Evolutionary conservation across 345 rosid species (phyloP), one percentile per base, ranked within the genome.

Genomic region (Bretschneidera sinensis): DNA sequence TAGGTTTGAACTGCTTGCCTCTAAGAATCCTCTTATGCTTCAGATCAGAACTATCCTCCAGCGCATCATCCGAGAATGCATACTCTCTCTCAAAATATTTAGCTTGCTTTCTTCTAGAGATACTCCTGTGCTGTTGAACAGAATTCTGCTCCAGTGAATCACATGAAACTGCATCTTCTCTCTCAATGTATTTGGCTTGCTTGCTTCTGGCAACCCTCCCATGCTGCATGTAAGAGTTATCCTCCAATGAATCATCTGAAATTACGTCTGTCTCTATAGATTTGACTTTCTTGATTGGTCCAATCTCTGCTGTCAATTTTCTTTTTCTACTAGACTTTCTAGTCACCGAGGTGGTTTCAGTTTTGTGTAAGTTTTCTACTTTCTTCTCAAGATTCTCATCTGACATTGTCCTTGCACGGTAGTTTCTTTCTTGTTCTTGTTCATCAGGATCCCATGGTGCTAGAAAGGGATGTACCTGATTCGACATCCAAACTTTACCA

Each of bases 401-500:
- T 21, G 73, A 51, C 23, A 68, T 55, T 53, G 31, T 65, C 73
- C 69, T 70, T 33, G 67, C 62, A 71, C 48, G 79, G 34, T 39
- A 48, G 72, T 70, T 76, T 66, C 70, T 71, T 55, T 83, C 97
- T 69, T 67, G 76, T 31, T 85, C 94, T 67, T 71, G 85, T 17
- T 69, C 89, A 39, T 83, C 83, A 25, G 77, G 57, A 74, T 84
- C 88, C 71, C 60, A 61, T 61, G 71, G 71, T 21, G 74, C 70
- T 61, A 92, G 69, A 73, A 87, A 75, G 23, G 94, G 82, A 74
- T 92, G 98, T 69, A 92, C 92, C 83, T 86, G 97, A 81, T 83
- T 87, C 60, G 98, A 92, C 97, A 85, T 92, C 97, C 98, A 92
- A 70, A 89, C 91, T 71, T 77, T 89, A 54, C 98, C 98, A 68